Evolutionary conservation across 345 rosid species (phyloP).

Genomic region (Theobroma cacao): DNA sequence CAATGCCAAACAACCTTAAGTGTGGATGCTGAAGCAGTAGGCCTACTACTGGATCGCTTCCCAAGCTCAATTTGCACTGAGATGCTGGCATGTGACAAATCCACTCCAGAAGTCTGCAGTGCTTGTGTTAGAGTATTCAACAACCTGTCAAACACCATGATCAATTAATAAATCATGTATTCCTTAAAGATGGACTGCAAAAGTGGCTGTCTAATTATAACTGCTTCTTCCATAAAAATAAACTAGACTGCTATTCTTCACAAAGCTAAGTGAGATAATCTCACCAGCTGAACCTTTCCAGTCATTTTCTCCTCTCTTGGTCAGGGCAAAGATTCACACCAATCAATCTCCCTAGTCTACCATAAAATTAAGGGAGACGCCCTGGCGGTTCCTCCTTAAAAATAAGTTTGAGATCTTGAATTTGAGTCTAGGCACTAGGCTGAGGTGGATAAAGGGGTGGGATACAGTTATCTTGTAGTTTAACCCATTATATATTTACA

Average conservation of each 20-base stretch:
- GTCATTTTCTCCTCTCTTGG: background rate
- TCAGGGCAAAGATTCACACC: background rate
- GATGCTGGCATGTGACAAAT: slow-evolving; percentile 78
- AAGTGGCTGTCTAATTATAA: background rate
- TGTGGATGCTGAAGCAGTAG: slow-evolving; percentile 23
- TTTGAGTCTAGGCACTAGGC: background rate
- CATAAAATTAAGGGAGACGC: background rate
- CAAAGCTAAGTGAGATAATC: background rate
- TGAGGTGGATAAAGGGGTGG: background rate
- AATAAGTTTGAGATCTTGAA: background rate
- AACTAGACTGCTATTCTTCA: background rate
- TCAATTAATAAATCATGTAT: background rate
- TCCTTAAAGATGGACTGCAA: background rate
- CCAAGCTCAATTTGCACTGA: slow-evolving; percentile 88
- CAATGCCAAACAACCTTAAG: slow-evolving; percentile 27
- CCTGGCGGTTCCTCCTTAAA: background rate
- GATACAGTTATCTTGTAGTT: background rate
- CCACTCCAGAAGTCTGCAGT: slow-evolving; percentile 83
- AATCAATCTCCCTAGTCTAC: background rate
- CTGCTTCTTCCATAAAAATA: background rate
- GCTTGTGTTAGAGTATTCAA: slow-evolving; percentile 74
- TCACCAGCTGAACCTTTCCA: background rate
- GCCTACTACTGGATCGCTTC: slow-evolving; percentile 38
- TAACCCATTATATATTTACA: background rate
- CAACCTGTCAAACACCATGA: slow-evolving; percentile 48